A percentile compares a stretch with the other conserved stretches of the same genome.
These are phyloP conservation scores for Sporobolomyces phaffii DNA, from an alignment of 768 basidiomycete species.

Conservation along the genomic window DNA sequence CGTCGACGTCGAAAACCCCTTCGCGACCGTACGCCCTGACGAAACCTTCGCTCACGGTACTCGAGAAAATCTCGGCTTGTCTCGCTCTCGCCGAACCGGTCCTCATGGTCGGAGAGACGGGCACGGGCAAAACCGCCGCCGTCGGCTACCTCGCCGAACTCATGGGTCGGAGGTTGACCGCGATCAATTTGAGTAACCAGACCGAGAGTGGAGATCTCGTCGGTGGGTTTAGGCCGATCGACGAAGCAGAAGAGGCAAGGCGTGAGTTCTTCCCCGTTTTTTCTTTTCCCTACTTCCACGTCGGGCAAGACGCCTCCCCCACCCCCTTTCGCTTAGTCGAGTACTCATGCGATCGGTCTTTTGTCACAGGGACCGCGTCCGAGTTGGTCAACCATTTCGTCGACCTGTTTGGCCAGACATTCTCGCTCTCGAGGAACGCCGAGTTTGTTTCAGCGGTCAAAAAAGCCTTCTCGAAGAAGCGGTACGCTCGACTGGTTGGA, in stretches of 20 bases:
- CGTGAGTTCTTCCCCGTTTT: constrained; percentile 17
- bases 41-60: constrained; percentile 67
- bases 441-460: constrained; percentile 74
- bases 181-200: constrained; percentile 90
- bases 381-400: constrained; percentile 55
- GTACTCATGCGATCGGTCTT: neutral
- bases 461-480: constrained; percentile 71
- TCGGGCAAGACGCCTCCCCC: no score
- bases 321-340: no score
- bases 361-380: constrained; percentile 18
- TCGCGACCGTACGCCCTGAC: constrained; percentile 79
- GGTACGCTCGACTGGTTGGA: constrained; percentile 75
- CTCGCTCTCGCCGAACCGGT: constrained; percentile 72
- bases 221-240: constrained; percentile 93
- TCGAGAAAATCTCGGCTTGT: constrained; percentile 72
- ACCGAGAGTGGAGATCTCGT: constrained; percentile 90
- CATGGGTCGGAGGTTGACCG: constrained; percentile 69
- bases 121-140: constrained; percentile 95
- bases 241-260: constrained; percentile 53
- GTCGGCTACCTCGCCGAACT: constrained; percentile 77
- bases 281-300: neutral
- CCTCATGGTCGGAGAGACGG: constrained; percentile 91
- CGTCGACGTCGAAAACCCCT: constrained; percentile 46
- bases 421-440: constrained; percentile 82
- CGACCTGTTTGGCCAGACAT: constrained; percentile 74